Conservation (phyloP, 2,329 filamentous ascomycete species). For the Pestalotiopsis sp. region DNA sequence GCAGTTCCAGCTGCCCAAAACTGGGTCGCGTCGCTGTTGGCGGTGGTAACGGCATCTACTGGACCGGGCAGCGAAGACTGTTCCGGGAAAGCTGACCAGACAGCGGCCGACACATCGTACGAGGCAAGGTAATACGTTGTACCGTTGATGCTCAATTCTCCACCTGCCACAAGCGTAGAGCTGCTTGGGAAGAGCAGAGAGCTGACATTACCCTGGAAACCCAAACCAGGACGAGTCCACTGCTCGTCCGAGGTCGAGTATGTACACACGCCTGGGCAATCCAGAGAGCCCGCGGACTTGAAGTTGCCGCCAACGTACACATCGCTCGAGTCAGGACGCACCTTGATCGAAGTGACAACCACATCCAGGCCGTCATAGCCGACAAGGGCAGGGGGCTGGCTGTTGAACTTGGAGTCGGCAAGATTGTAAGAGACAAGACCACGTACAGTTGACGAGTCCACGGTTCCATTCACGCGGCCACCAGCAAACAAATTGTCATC, state of each 20-base stretch:
- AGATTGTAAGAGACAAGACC: constrained; percentile 85
- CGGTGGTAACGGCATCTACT: constrained; percentile 74
- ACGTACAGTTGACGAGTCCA: constrained; percentile 63
- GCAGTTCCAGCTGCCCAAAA: constrained; percentile 82
- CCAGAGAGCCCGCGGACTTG: constrained; percentile 77
- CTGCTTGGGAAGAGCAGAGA: constrained; percentile 76
- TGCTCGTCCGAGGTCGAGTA: constrained; percentile 72
- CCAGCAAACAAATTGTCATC: constrained; percentile 78
- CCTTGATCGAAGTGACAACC: constrained; percentile 72
- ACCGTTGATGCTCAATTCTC: constrained; percentile 70
- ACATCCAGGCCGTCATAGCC: constrained; percentile 62
- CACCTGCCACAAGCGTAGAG: constrained; percentile 74
- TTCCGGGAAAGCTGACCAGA: constrained; percentile 67
- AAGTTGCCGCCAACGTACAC: constrained; percentile 90
- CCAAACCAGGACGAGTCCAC: constrained; percentile 80
- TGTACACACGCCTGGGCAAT: constrained; percentile 80
- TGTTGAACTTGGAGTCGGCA: constrained; percentile 60
- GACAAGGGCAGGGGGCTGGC: constrained; percentile 75
- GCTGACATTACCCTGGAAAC: constrained; percentile 70
- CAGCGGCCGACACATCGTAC: constrained; percentile 69
- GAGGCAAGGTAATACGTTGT: constrained; percentile 69
- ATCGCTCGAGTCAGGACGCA: constrained; percentile 70
- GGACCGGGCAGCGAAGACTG: constrained; percentile 75
- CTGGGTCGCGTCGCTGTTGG: constrained; percentile 70
- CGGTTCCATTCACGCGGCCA: constrained; percentile 73